A percentile compares a stretch with the other conserved stretches of the same genome.
Conservation (phyloP, 371 early-diverging fungal species). For the Rhizopus delemar region DNA sequence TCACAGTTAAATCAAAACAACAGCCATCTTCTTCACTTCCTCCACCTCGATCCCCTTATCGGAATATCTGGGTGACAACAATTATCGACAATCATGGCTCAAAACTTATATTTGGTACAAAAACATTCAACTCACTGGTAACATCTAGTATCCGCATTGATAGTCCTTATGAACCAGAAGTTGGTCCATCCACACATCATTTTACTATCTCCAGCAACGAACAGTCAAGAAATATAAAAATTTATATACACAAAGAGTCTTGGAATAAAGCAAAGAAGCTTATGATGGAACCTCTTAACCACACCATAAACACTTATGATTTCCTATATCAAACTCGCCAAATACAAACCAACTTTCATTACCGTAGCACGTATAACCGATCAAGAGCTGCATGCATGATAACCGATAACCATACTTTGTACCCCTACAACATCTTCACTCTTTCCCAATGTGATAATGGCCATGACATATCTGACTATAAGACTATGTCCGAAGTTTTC, state of each 20-base stretch:
- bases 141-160: slow-evolving; percentile 5
- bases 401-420: slow-evolving; percentile 2
- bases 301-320: slow-evolving; percentile 2
- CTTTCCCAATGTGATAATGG: slow-evolving; percentile 5
- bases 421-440: slow-evolving; percentile 3
- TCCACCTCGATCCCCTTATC: not conserved
- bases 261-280: slow-evolving; percentile 3
- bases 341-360: slow-evolving; percentile 2
- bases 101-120: slow-evolving; percentile 5
- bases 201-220: not conserved
- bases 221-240: not conserved
- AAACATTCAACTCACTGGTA: slow-evolving; percentile 2
- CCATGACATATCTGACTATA: slow-evolving; percentile 4
- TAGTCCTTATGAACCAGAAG: slow-evolving; percentile 1
- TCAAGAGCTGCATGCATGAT: not conserved
- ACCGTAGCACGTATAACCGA: not conserved
- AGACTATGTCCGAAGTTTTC: slow-evolving; percentile 3
- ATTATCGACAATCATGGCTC: slow-evolving; percentile 4
- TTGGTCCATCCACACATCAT: not conserved
- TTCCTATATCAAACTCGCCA: slow-evolving; percentile 1
- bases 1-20: slow-evolving; percentile 1
- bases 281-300: slow-evolving; percentile 1
- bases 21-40: slow-evolving; percentile 3
- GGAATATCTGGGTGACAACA: slow-evolving; percentile 6
- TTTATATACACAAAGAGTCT: slow-evolving; percentile 6